Evolutionary conservation across 257 asterid genomes (phyloP).

Genomic region (Echium plantagineum): DNA sequence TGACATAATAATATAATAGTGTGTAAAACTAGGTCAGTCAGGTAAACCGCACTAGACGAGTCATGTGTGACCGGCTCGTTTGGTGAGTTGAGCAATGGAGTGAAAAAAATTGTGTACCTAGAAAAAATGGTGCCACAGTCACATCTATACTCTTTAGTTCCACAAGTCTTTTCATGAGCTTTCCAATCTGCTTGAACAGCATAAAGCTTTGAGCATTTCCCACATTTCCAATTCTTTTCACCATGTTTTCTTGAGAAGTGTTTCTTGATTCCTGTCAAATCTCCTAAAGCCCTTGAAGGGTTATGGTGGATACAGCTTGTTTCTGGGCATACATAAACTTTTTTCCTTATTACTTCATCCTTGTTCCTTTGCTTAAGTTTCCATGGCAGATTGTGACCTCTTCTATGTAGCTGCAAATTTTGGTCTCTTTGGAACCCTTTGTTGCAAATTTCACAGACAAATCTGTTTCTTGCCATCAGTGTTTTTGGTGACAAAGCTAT

Average conservation of each 20-base stretch:
- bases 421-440: background rate
- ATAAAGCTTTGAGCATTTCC: background rate
- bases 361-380: background rate
- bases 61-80: too few species aligned
- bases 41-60: too few species aligned
- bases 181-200: background rate
- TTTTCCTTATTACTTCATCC: background rate
- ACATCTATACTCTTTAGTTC: background rate
- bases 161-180: background rate
- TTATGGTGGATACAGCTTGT: background rate
- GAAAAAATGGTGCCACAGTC: background rate
- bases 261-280: background rate
- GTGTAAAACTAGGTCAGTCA: too few species aligned
- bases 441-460: background rate
- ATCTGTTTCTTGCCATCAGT: background rate
- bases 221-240: background rate
- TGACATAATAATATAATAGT: too few species aligned
- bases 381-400: background rate
- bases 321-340: background rate
- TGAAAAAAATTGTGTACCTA: too few species aligned
- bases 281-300: background rate
- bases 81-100: too few species aligned
- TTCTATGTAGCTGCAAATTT: background rate
- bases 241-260: background rate
- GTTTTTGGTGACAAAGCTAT: background rate